Evolutionary conservation across 2,329 filamentous ascomycete genomes (phyloP), one percentile per base, ranked within the genome.

Genomic region (Penicillium sp.): DNA sequence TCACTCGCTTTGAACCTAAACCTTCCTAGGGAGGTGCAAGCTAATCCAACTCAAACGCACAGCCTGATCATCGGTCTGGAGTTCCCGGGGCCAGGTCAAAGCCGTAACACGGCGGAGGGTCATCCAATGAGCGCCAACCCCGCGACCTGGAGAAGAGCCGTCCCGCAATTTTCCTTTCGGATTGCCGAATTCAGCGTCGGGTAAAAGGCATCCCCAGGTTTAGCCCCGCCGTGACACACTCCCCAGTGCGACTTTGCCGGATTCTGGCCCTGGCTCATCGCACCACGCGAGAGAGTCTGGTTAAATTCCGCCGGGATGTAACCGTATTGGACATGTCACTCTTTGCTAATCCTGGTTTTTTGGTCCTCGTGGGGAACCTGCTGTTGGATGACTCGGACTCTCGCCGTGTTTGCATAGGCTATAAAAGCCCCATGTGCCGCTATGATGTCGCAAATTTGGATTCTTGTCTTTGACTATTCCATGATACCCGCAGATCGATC

Each of bases 311-410:
- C 54, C 52, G 56, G 54, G 16, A 55, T 57, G 55, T 58, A 44
- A 54, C 56, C 40, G 42, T 4, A 43, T 59, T 32, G 29, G 53
- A 46, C 5, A 21, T 47, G 36, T 45, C 34, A 43, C 50, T 54
- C 50, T 40, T 49, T 56, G 21, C 57, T 56, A 32, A 56, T 49
- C 46, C 24, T 47, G 50, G 57, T 40, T 29, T 40, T 24, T 53
- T 43, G 53, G 61, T 64, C 58, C 43, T 50, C 61, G 60, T 58
- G 55, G 53, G 43, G 49, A 57, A 57, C 14, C 50, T 58, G 49
- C 52, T 44, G 18, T 31, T 34, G 39, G 52, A 42, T 29, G 18
- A 31, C 22, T 58, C 52, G 62, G 58, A 60, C 39, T 58, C 42
- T 22, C 29, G 49, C 55, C 59, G 52, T 43, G 27, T n/a, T 29